A percentile compares a stretch with the other conserved stretches of the same genome.
phyloP scores from a whole-genome alignment of 768 basidiomycete species.

The Amanita molliuscula region DNA sequence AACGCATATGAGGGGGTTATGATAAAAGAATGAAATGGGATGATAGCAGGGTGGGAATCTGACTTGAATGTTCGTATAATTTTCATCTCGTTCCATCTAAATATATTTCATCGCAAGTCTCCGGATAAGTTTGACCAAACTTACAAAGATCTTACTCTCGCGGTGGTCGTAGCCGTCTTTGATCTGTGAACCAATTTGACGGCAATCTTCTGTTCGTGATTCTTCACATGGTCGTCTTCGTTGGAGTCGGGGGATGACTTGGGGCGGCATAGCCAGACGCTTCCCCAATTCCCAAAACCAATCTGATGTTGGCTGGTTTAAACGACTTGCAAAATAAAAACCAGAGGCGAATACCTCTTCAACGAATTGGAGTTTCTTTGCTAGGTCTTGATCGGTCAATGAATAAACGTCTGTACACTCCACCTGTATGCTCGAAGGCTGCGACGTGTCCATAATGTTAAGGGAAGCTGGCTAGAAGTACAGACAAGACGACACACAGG shows the following conservation, averaged over 20 bases:
- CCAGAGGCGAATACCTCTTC: conserved; percentile 47
- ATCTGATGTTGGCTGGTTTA: conserved; percentile 36
- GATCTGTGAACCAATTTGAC: conserved; percentile 92
- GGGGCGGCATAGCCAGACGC: conserved; percentile 72
- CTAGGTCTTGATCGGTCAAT: conserved; percentile 61
- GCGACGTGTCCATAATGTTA: conserved; percentile 28
- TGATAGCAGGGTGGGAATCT: conserved; percentile 85
- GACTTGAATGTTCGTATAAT: conserved; percentile 77
- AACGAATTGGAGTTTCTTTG: conserved; percentile 63
- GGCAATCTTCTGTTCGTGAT: conserved; percentile 55
- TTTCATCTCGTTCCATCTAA: conserved; percentile 97
- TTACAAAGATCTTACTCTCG: conserved; percentile 81
- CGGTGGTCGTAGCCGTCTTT: conserved; percentile 76
- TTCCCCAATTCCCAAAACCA: conserved; percentile 90
- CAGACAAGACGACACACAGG: conserved; percentile 25
- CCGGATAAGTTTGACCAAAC: conserved; percentile 16
- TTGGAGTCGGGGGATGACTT: conserved; percentile 32
- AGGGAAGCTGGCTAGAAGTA: conserved; percentile 45
- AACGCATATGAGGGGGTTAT: conserved; percentile 86
- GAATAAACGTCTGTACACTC: conserved; percentile 58
- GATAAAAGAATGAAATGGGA: conserved; percentile 89
- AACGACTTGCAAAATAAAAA: conserved; percentile 2
- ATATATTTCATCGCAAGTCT: not conserved
- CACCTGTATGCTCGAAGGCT: conserved; percentile 19
- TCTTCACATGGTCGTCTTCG: conserved; percentile 23